Evolutionary conservation across 1,139 yeast species (phyloP).

Genomic region (Nakaseomyces kungkrabaensis): DNA sequence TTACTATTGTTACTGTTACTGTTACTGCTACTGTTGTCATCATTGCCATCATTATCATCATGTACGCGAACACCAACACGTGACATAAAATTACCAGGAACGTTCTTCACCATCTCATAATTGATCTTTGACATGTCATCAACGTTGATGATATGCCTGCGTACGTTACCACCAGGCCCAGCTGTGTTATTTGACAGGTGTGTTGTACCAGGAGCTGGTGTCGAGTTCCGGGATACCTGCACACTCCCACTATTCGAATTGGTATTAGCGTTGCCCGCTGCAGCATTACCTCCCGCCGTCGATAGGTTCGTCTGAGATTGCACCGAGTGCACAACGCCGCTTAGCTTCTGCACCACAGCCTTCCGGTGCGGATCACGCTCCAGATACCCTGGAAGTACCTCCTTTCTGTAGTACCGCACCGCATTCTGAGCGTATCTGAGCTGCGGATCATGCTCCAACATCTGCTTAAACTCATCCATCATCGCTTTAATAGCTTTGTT

Average conservation of each 20-base stretch:
- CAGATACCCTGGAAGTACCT: constrained; percentile 5
- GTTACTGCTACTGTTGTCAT: too few species aligned
- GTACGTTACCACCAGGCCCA: constrained; percentile 7
- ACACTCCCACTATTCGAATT: background rate
- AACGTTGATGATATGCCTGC: constrained; percentile 25
- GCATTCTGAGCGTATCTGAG: constrained; percentile 11
- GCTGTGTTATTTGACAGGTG: background rate
- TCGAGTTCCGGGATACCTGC: background rate
- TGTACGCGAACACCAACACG: constrained; percentile 1
- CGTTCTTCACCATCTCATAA: constrained; percentile 27
- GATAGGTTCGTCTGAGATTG: background rate
- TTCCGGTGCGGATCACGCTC: constrained; percentile 6
- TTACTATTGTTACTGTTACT: too few species aligned
- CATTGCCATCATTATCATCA: background rate
- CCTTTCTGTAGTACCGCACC: constrained; percentile 3
- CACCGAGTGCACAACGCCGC: constrained; percentile 1
- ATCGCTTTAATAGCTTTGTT: too few species aligned
- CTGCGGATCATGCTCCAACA: constrained; percentile 10
- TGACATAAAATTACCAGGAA: constrained; percentile 23
- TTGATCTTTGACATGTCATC: constrained; percentile 28
- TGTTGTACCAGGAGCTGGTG: background rate
- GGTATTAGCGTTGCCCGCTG: background rate
- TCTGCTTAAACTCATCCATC: background rate
- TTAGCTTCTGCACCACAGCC: constrained; percentile 1
- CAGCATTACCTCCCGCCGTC: background rate